These are phyloP conservation scores for Neonectria coccinea DNA, from an alignment of 2,329 filamentous ascomycete species.

Conservation along the genomic window DNA sequence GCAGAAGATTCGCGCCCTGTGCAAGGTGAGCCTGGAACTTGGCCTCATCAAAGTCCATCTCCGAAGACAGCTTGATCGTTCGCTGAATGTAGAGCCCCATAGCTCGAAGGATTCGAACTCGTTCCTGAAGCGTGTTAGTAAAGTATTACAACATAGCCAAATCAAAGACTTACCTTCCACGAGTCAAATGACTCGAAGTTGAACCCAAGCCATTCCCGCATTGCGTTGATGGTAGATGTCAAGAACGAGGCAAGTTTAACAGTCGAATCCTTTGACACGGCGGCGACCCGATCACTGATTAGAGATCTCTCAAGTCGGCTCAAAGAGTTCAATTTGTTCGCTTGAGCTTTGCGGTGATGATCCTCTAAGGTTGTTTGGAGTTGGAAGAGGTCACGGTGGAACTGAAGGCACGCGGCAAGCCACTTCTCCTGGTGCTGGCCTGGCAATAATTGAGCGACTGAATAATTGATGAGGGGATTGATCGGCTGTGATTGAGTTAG, in stretches of 20 bases:
- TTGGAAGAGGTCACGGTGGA: conserved; percentile 57
- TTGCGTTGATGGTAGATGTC: conserved; percentile 53
- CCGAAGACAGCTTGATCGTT: conserved; percentile 62
- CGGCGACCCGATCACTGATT: conserved; percentile 64
- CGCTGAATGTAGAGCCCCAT: conserved; percentile 67
- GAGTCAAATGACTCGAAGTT: conserved; percentile 42
- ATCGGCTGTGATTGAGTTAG: conserved; percentile 58
- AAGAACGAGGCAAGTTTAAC: conserved; percentile 66
- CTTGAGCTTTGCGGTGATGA: conserved; percentile 57
- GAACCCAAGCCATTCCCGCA: conserved; percentile 58
- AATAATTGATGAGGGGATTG: conserved; percentile 70
- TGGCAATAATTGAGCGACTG: conserved; percentile 61
- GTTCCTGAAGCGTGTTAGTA: conserved; percentile 40
- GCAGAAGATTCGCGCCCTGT: conserved; percentile 60
- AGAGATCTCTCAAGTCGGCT: conserved; percentile 72
- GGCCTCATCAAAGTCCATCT: conserved; percentile 68
- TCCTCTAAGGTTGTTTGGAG: conserved; percentile 57
- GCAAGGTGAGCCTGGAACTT: conserved; percentile 72
- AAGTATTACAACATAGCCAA: not conserved
- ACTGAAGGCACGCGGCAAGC: conserved; percentile 65
- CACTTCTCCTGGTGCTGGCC: conserved; percentile 55
- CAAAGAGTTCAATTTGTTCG: conserved; percentile 64
- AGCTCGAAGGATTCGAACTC: conserved; percentile 49
- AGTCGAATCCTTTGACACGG: conserved; percentile 71
- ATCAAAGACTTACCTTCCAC: conserved; percentile 47